phyloP scores from a whole-genome alignment of 768 basidiomycete species.

The Termitomyces sp. region DNA sequence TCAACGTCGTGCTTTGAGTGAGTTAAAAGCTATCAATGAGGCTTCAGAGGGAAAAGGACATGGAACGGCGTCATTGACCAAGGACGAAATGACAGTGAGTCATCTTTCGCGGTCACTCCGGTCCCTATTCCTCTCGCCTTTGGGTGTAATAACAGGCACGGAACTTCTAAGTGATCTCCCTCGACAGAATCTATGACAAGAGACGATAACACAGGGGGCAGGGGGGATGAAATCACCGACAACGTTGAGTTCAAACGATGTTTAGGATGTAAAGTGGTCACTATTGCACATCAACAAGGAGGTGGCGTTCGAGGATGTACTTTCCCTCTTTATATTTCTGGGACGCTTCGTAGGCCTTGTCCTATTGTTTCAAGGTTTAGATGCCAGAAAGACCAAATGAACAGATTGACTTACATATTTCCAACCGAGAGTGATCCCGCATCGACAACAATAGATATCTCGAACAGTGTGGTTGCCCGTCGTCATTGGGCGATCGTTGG shows the following conservation, averaged over 20 bases:
- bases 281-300: conserved; percentile 82
- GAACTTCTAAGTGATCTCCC: conserved; percentile 17
- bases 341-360: conserved; percentile 80
- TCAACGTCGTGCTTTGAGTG: background rate
- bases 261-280: background rate
- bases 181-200: conserved; percentile 7
- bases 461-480: conserved; percentile 95
- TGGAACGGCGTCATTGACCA: conserved; percentile 7
- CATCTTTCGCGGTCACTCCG: conserved; percentile 7
- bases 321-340: conserved; percentile 99
- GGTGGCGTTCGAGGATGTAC: conserved; percentile 93
- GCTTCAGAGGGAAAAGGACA: conserved; percentile 1
- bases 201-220: conserved; percentile 11
- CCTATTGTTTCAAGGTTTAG: conserved; percentile 41
- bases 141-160: background rate
- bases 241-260: background rate
- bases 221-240: background rate
- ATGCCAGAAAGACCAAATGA: background rate
- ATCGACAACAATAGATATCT: conserved; percentile 93
- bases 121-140: conserved; percentile 1
- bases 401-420: conserved; percentile 80
- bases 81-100: background rate
- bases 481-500: conserved; percentile 92
- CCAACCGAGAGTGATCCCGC: conserved; percentile 85
- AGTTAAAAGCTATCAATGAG: background rate